A percentile compares a stretch with the other conserved stretches of the same genome.
Conservation (phyloP, 2,329 filamentous ascomycete species). For the Diaporthe citrichinensis region DNA sequence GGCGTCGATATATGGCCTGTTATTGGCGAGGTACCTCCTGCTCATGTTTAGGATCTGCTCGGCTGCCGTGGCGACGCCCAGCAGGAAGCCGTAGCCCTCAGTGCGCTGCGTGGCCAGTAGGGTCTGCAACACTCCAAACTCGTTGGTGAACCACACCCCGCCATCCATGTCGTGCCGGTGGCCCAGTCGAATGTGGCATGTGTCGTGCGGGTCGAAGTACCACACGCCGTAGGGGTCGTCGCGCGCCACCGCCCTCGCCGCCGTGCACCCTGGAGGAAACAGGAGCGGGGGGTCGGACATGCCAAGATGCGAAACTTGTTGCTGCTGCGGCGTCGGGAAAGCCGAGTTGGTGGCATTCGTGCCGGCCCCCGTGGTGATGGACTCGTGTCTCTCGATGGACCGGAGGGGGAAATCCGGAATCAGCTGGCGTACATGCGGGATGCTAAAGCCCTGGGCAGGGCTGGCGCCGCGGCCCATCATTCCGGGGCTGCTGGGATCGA, state of each 20-base stretch:
- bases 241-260: no score
- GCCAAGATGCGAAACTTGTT: not conserved
- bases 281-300: no score
- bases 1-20: not conserved
- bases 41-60: not conserved
- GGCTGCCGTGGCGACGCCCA: conserved; percentile 21
- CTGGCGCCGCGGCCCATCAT: not conserved
- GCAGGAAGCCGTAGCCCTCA: conserved; percentile 20
- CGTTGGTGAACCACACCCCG: conserved; percentile 29
- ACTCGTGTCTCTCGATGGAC: conserved; percentile 1
- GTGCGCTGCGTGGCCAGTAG: not conserved
- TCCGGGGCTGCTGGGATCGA: not conserved
- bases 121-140: not conserved
- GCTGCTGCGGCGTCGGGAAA: not conserved
- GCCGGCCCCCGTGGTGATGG: not conserved
- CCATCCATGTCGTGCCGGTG: conserved; percentile 39
- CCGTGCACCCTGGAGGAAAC: not conserved
- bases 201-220: conserved; percentile 36
- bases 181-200: conserved; percentile 9
- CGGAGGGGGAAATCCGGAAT: not conserved
- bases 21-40: not conserved
- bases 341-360: not conserved
- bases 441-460: not conserved
- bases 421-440: not conserved
- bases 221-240: conserved; percentile 6